A percentile compares a stretch with the other conserved stretches of the same genome.
Evolutionary conservation across 441 rosid genomes (phyloP).

Genomic region (Flueggea neowawraea): DNA sequence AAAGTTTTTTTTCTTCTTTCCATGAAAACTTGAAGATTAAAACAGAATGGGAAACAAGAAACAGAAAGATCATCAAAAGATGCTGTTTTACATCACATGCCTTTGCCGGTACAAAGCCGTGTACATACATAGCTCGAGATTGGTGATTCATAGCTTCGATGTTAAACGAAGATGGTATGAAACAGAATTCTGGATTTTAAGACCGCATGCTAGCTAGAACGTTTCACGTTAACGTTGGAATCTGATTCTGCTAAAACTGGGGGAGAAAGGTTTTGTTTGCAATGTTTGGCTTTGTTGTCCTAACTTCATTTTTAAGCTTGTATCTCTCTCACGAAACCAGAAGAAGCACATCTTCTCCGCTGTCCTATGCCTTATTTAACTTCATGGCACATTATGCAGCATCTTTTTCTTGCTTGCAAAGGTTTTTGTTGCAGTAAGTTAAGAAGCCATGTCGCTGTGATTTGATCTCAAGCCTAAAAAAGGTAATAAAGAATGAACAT

Average conservation of each 20-base stretch:
- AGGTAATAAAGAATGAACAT: too few relatives aligned
- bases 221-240: too few relatives aligned
- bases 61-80: neutral
- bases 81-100: constrained; percentile 15
- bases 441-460: too few relatives aligned
- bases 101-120: constrained; percentile 35
- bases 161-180: too few relatives aligned
- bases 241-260: too few relatives aligned
- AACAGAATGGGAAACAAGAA: neutral
- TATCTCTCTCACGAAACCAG: neutral
- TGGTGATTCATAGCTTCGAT: constrained; percentile 7
- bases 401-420: too few relatives aligned
- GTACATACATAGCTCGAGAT: constrained; percentile 10
- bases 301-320: constrained; percentile 15
- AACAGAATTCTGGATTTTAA: too few relatives aligned
- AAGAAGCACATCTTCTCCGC: constrained; percentile 13
- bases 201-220: too few relatives aligned
- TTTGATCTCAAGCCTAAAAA: too few relatives aligned
- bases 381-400: too few relatives aligned
- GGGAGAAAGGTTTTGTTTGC: constrained; percentile 7
- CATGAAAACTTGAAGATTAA: neutral
- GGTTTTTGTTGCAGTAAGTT: too few relatives aligned
- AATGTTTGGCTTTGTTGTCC: constrained; percentile 10
- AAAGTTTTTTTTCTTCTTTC: neutral
- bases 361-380: too few relatives aligned